These are phyloP conservation scores for Vigna trinervia DNA, from an alignment of 306 rosid species.

Conservation along the genomic window DNA sequence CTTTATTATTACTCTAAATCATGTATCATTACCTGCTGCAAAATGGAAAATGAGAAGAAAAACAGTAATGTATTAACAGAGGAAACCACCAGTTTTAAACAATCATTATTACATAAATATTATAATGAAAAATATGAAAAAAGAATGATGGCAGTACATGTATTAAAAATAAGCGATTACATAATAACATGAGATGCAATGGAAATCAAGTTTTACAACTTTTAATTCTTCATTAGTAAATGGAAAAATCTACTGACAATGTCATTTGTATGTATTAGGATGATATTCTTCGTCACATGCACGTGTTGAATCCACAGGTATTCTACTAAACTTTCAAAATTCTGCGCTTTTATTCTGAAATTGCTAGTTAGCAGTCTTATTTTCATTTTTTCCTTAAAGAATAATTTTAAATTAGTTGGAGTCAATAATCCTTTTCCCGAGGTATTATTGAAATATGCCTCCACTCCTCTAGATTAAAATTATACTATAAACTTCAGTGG, in stretches of 20 bases:
- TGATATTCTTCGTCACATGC: constrained; percentile 73
- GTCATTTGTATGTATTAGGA: constrained; percentile 59
- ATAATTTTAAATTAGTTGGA: neutral
- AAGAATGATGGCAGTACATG: neutral
- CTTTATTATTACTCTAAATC: neutral
- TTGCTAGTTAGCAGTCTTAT: neutral
- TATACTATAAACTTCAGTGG: constrained; percentile 20
- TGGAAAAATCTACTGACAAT: constrained; percentile 45
- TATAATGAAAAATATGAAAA: constrained; percentile 21
- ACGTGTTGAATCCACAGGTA: constrained; percentile 93
- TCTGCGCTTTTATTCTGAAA: constrained; percentile 33
- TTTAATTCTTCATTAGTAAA: constrained; percentile 20
- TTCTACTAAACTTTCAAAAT: constrained; percentile 6
- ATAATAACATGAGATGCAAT: neutral
- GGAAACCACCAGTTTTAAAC: constrained; percentile 3
- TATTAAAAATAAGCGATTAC: neutral
- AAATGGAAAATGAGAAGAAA: constrained; percentile 1
- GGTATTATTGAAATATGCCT: constrained; percentile 29
- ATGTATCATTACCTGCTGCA: neutral
- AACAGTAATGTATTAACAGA: neutral
- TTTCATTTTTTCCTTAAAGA: neutral
- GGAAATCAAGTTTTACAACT: constrained; percentile 2
- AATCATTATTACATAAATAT: constrained; percentile 10
- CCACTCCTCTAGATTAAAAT: constrained; percentile 6
- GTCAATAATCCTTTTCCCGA: neutral